A percentile compares a stretch with the other conserved stretches of the same genome.
These are phyloP conservation scores for Pichiaceae sp. DNA, from an alignment of 1,139 yeast species.

Conservation along the genomic window DNA sequence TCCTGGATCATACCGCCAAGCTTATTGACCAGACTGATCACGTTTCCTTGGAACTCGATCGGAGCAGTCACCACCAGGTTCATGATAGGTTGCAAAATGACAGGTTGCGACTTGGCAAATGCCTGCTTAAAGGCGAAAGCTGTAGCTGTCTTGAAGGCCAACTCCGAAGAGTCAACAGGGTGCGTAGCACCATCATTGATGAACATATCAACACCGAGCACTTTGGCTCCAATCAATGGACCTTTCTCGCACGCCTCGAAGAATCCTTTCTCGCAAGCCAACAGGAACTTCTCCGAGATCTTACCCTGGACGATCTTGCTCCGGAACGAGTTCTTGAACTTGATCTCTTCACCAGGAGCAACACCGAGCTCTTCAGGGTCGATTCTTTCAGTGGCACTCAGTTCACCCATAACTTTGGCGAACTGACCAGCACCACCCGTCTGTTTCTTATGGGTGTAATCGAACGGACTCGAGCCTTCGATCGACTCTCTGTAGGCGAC, in stretches of 20 bases:
- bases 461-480: constrained; percentile 66
- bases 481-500: constrained; percentile 97
- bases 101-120: constrained; percentile 75
- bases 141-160: constrained; percentile 91
- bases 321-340: constrained; percentile 53
- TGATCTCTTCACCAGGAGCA: constrained; percentile 19
- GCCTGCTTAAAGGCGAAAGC: constrained; percentile 90
- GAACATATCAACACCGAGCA: constrained; percentile 86
- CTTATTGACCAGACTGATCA: constrained; percentile 87
- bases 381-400: constrained; percentile 42
- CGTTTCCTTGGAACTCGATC: constrained; percentile 89
- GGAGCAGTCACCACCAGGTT: constrained; percentile 90
- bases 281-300: constrained; percentile 88
- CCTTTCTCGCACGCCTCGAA: constrained; percentile 95
- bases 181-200: constrained; percentile 97
- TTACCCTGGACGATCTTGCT: constrained; percentile 95
- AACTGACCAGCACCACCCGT: constrained; percentile 99
- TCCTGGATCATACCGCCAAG: constrained; percentile 88
- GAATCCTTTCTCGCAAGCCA: constrained; percentile 94
- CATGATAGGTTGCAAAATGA: constrained; percentile 94
- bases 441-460: constrained; percentile 94
- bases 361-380: constrained; percentile 34
- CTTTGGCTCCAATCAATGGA: constrained; percentile 91
- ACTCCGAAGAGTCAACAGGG: constrained; percentile 93
- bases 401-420: constrained; percentile 89